Percentiles rank a stretch among this genome's conserved stretches.
Evolutionary conservation across 441 rosid genomes (phyloP).

Genomic region (Bocquillonia castaneifolia): DNA sequence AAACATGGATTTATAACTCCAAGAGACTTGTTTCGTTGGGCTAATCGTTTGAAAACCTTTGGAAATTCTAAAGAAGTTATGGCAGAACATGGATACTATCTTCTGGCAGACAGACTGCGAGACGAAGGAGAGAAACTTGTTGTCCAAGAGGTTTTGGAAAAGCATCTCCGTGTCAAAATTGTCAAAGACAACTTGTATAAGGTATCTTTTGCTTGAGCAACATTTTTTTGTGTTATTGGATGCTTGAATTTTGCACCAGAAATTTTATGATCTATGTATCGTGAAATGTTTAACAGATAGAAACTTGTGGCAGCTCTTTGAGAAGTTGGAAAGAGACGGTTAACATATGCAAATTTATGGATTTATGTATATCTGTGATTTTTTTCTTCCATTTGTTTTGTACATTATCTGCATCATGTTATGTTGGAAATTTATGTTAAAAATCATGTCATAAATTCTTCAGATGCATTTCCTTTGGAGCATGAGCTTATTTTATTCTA

Average conservation of each 20-base stretch:
- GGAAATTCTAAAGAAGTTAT: conserved; percentile 74
- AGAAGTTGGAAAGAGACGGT: background rate
- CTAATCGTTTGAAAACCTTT: conserved; percentile 66
- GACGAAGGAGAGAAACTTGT: conserved; percentile 75
- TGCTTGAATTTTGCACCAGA: background rate
- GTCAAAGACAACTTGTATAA: conserved; percentile 62
- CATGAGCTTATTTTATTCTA: background rate
- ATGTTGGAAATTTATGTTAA: conserved; percentile 5
- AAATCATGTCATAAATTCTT: background rate
- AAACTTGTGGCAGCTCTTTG: background rate
- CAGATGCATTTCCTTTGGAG: background rate
- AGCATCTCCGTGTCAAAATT: conserved; percentile 60
- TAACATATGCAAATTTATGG: background rate
- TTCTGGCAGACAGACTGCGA: conserved; percentile 93
- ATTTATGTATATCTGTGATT: background rate
- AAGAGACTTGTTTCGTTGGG: conserved; percentile 98
- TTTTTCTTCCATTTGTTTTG: background rate
- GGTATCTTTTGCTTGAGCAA: conserved; percentile 38
- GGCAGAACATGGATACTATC: conserved; percentile 92
- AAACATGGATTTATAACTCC: conserved; percentile 99
- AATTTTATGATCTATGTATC: background rate
- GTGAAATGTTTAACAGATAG: background rate
- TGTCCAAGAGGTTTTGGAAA: conserved; percentile 77
- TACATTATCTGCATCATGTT: background rate
- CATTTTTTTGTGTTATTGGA: conserved; percentile 3